Conservation (phyloP, 331 rosid genomes). For the Dryas integrifolia region DNA sequence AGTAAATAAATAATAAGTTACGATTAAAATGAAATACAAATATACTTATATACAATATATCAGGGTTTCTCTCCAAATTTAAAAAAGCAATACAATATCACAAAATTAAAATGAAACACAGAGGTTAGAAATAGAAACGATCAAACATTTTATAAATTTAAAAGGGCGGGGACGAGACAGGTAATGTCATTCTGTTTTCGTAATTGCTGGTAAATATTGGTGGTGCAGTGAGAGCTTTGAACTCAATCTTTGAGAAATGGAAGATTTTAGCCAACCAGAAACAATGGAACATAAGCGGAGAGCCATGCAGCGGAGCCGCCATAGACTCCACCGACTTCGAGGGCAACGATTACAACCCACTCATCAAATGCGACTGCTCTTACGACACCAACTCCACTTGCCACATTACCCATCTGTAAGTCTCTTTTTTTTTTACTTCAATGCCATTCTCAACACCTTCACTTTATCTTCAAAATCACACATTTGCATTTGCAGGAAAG, state of each 20-base stretch:
- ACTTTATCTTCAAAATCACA: slow-evolving; percentile 48
- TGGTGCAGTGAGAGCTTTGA: slow-evolving; percentile 48
- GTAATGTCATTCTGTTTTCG: neutral
- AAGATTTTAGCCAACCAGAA: slow-evolving; percentile 14
- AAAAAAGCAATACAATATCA: no score
- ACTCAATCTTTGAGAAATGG: slow-evolving; percentile 68
- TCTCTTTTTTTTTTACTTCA: neutral
- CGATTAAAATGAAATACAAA: no score
- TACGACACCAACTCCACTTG: slow-evolving; percentile 38
- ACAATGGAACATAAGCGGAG: slow-evolving; percentile 65
- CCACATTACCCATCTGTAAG: slow-evolving; percentile 59
- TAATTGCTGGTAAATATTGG: neutral
- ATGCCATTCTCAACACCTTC: slow-evolving; percentile 40
- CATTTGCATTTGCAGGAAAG: slow-evolving; percentile 43
- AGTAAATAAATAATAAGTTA: no score
- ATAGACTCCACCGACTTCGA: slow-evolving; percentile 24
- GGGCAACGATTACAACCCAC: slow-evolving; percentile 18
- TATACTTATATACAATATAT: no score
- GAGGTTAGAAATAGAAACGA: no score
- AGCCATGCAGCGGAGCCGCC: slow-evolving; percentile 65
- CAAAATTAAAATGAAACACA: no score
- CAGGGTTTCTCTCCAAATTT: no score
- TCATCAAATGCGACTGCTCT: slow-evolving; percentile 67
- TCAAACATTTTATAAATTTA: no score
- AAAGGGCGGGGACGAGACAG: no score